phyloP scores from a whole-genome alignment of 129 eudicot species.

The Sambucus nigra region DNA sequence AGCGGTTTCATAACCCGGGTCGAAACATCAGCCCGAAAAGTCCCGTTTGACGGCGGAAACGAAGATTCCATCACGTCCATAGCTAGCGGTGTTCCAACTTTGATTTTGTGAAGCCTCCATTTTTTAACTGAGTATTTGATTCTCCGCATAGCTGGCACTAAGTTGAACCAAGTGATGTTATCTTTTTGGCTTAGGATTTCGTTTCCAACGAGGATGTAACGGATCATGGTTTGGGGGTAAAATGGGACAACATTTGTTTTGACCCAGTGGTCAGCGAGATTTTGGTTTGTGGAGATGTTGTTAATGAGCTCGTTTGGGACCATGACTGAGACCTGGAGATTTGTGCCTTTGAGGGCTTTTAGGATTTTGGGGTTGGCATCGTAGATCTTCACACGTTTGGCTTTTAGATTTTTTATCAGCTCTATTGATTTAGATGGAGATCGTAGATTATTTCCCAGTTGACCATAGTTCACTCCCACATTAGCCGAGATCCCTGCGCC shows the following conservation, averaged over 20 bases:
- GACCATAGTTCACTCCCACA: constrained; percentile 72
- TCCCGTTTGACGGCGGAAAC: constrained; percentile 62
- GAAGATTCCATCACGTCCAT: constrained; percentile 52
- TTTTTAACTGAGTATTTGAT: constrained; percentile 30
- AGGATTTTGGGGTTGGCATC: constrained; percentile 59
- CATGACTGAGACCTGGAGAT: constrained; percentile 66
- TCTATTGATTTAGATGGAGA: constrained; percentile 32
- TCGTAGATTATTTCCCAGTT: constrained; percentile 72
- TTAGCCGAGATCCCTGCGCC: constrained; percentile 42
- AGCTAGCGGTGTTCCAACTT: constrained; percentile 67
- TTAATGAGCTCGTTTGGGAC: constrained; percentile 57
- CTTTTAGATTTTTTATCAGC: constrained; percentile 54
- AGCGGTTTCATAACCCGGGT: constrained; percentile 43
- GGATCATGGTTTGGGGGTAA: constrained; percentile 55
- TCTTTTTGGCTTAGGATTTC: constrained; percentile 47
- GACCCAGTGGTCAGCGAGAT: constrained; percentile 63
- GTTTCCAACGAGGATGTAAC: constrained; percentile 71
- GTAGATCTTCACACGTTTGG: constrained; percentile 70
- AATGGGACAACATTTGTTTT: constrained; percentile 43
- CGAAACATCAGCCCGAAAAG: constrained; percentile 41
- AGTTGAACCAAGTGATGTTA: constrained; percentile 43
- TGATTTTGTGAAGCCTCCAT: constrained; percentile 30
- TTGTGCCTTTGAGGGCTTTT: constrained; percentile 34
- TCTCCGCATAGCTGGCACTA: constrained; percentile 69
- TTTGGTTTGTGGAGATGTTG: constrained; percentile 45